A percentile compares a stretch with the other conserved stretches of the same genome.
These are phyloP conservation scores for Dactylis glomerata DNA, from an alignment of 176 grass and related monocot genomes.

Conservation along the genomic window DNA sequence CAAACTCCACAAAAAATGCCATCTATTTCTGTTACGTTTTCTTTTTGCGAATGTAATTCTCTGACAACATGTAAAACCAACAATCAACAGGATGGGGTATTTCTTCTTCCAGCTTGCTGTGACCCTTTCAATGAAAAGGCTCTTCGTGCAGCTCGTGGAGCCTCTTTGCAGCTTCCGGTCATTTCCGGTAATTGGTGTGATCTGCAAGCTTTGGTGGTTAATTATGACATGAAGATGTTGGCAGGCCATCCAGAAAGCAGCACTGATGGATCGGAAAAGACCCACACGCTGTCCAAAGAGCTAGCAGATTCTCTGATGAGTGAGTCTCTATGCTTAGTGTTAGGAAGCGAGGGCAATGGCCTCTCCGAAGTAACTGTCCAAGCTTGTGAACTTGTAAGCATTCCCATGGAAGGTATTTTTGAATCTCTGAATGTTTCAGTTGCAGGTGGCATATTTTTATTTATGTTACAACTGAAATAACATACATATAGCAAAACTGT, in stretches of 20 bases:
- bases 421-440: conserved; percentile 99
- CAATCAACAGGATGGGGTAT: conserved; percentile 68
- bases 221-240: conserved; percentile 63
- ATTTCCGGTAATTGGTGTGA: conserved; percentile 64
- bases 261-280: conserved; percentile 31
- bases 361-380: conserved; percentile 54
- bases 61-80: conserved; percentile 18
- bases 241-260: conserved; percentile 72
- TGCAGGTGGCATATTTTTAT: conserved; percentile 90
- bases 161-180: conserved; percentile 82
- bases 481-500: conserved; percentile 22
- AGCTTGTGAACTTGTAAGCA: conserved; percentile 72
- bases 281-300: conserved; percentile 40
- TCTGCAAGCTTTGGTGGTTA: conserved; percentile 31
- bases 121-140: conserved; percentile 98
- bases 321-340: conserved; percentile 74
- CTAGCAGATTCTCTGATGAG: conserved; percentile 57
- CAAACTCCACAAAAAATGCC: background rate
- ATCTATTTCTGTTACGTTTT: background rate
- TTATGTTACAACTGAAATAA: conserved; percentile 66
- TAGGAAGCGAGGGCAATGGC: conserved; percentile 93
- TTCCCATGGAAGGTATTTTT: conserved; percentile 90
- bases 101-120: conserved; percentile 85
- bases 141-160: conserved; percentile 80
- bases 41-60: background rate